Base-by-base conservation (phyloP, 2,329 filamentous ascomycete species). In the Sporothrix inflata region DNA sequence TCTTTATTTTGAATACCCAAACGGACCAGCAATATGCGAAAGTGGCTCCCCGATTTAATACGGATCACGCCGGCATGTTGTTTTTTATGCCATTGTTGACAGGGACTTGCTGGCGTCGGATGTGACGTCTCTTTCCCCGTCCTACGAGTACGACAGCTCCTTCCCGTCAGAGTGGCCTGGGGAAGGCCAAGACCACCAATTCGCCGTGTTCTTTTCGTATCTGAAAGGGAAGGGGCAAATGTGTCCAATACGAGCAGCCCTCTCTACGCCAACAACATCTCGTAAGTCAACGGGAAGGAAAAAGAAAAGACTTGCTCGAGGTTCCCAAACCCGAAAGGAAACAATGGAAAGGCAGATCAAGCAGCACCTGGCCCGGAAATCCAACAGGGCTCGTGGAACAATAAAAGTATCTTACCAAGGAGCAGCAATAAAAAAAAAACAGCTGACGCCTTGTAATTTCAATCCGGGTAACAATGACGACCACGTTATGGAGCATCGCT, bases 401-500 rank as follows among this genome's bases (percentile, higher is more conserved):
- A 57, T 19, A 16, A 57, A 30, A 57, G 53, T 30, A 12, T n/a
- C n/a, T n/a, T n/a, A 1, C 53, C 53, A 30, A 24, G 49, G 2
- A 53, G 24, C 49, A 53, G 8, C n/a, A 53, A 51, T 51, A 51
- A 51, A 51, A 51, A 51, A 51, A 51, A 40, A 61, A 63, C 60
- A 63, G 34, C 60, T 66, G 40, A 66, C 61, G 61, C 61, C 61
- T 45, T 66, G 6, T 34, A 66, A 66, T 66, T 66, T 66, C 40
- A 66, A 66, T 24, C 24, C 40, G 40, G 61, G 14, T 14, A 47
- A 66, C 40, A 49, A 49, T 49, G 24, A 21, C 63, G 63, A 65
- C 60, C 38, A 42, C 12, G n/a, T 65, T 45, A 65, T 65, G 57
- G 60, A 34, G 27, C 38, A 63, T 27, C 12, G 21, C 14, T 27